Conservation (phyloP, 2,329 filamentous ascomycete genomes). For the Arthrocladium fulminans region DNA sequence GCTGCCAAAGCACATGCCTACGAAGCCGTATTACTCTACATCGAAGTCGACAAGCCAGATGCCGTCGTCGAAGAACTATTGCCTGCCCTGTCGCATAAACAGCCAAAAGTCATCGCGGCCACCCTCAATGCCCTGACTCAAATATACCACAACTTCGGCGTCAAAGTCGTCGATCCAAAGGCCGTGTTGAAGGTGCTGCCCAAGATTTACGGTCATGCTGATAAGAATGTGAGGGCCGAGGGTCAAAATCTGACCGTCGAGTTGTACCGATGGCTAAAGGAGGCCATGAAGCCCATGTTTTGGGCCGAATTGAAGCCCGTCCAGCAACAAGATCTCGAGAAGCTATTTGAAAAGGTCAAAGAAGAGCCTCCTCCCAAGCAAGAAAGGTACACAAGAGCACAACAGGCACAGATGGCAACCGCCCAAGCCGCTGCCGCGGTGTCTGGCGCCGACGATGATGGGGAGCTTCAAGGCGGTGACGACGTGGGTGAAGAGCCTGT, state of each 20-base stretch:
- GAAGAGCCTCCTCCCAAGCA: constrained; percentile 80
- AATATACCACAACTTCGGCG: constrained; percentile 89
- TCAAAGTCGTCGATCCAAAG: constrained; percentile 89
- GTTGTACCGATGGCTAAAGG: constrained; percentile 91
- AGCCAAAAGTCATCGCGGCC: constrained; percentile 76
- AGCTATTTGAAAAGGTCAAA: constrained; percentile 88
- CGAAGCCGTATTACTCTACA: constrained; percentile 77
- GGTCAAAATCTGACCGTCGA: constrained; percentile 87
- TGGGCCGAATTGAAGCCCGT: constrained; percentile 93
- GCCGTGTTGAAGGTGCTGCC: constrained; percentile 78
- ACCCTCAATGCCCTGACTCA: constrained; percentile 67
- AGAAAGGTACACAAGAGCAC: constrained; percentile 75
- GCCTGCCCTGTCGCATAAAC: constrained; percentile 73
- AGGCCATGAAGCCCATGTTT: constrained; percentile 97
- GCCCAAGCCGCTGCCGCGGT: constrained; percentile 53
- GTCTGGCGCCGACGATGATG: constrained; percentile 47
- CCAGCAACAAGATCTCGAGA: constrained; percentile 87
- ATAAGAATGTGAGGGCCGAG: constrained; percentile 95
- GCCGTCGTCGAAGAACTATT: constrained; percentile 87
- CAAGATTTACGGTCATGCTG: constrained; percentile 87
- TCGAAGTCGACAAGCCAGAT: constrained; percentile 78
- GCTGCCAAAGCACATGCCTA: constrained; percentile 79
- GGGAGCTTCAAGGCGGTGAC: constrained; percentile 47
- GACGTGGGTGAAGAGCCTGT: constrained; percentile 52
- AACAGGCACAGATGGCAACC: constrained; percentile 74